phyloP scores from a whole-genome alignment of 495 filamentous ascomycete species.

The Lineolata rhizophorae region DNA sequence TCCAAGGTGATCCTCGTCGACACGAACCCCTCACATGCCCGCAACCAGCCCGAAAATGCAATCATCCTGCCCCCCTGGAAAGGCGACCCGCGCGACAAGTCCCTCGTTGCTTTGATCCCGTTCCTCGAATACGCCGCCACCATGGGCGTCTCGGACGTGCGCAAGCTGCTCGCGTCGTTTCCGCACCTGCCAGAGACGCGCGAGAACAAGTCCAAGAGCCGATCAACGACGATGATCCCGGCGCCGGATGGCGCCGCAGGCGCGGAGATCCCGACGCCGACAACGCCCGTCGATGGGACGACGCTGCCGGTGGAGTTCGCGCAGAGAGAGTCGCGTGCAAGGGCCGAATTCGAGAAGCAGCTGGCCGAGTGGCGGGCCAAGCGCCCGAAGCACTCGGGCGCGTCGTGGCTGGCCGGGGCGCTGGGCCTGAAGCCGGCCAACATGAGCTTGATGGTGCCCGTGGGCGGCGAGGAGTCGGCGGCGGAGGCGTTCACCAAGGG shows the following conservation, averaged over 20 bases:
- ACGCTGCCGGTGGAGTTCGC: constrained; percentile 78
- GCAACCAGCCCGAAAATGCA: constrained; percentile 78
- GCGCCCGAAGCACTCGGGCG: constrained; percentile 27
- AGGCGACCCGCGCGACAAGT: constrained; percentile 59
- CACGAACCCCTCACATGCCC: constrained; percentile 57
- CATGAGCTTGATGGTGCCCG: constrained; percentile 22
- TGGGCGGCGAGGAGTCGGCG: constrained; percentile 29
- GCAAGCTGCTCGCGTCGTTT: constrained; percentile 69
- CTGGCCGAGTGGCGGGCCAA: constrained; percentile 49
- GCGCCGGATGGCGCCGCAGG: too few relatives aligned
- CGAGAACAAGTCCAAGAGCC: too few relatives aligned
- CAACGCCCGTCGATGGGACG: too few relatives aligned
- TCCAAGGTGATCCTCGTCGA: constrained; percentile 89
- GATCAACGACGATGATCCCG: too few relatives aligned
- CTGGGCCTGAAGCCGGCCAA: constrained; percentile 48
- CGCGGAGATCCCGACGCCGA: too few relatives aligned
- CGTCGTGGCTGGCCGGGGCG: constrained; percentile 39
- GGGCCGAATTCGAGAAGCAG: constrained; percentile 58
- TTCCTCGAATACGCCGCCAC: constrained; percentile 91
- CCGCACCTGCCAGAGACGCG: too few relatives aligned
- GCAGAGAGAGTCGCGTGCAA: constrained; percentile 60
- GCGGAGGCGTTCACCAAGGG: constrained; percentile 59
- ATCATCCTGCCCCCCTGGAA: constrained; percentile 80
- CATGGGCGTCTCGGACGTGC: constrained; percentile 75
- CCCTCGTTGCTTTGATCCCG: constrained; percentile 70